These are phyloP conservation scores for Serendipita sp. DNA, from an alignment of 768 basidiomycete species.

Conservation along the genomic window DNA sequence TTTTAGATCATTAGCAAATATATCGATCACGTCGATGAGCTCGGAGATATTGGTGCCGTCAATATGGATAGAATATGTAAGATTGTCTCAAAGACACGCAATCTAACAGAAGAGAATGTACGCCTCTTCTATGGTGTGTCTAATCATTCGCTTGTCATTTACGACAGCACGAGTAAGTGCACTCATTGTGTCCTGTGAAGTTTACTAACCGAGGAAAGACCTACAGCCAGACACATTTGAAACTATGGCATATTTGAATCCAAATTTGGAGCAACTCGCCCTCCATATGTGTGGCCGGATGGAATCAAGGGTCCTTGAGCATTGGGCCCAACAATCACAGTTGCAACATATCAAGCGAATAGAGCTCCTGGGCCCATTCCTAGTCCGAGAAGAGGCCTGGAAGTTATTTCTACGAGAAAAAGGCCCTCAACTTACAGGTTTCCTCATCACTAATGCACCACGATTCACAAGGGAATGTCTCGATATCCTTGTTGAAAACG, in stretches of 20 bases:
- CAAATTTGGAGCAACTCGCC: constrained; percentile 59
- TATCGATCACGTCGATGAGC: constrained; percentile 75
- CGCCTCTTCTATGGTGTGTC: constrained; percentile 66
- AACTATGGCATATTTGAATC: constrained; percentile 65
- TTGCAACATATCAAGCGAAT: constrained; percentile 54
- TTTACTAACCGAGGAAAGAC: constrained; percentile 27
- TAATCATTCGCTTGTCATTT: constrained; percentile 53
- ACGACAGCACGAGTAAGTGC: constrained; percentile 75
- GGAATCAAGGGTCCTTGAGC: constrained; percentile 38
- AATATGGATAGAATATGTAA: constrained; percentile 77
- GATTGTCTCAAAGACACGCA: constrained; percentile 63
- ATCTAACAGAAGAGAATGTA: constrained; percentile 67
- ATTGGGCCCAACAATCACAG: constrained; percentile 34
- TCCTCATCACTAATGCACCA: constrained; percentile 73
- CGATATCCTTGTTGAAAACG: constrained; percentile 32
- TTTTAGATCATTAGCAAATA: constrained; percentile 64
- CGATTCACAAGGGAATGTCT: constrained; percentile 65
- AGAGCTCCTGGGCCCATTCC: constrained; percentile 76
- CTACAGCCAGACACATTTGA: constrained; percentile 50
- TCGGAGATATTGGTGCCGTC: constrained; percentile 73
- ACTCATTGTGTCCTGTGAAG: background rate
- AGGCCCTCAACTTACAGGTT: constrained; percentile 41
- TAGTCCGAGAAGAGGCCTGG: constrained; percentile 64
- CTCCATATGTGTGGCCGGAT: constrained; percentile 81
- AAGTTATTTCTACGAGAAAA: constrained; percentile 50